phyloP scores from a whole-genome alignment of 2,329 filamentous ascomycete genomes.

The Alternaria sp. region DNA sequence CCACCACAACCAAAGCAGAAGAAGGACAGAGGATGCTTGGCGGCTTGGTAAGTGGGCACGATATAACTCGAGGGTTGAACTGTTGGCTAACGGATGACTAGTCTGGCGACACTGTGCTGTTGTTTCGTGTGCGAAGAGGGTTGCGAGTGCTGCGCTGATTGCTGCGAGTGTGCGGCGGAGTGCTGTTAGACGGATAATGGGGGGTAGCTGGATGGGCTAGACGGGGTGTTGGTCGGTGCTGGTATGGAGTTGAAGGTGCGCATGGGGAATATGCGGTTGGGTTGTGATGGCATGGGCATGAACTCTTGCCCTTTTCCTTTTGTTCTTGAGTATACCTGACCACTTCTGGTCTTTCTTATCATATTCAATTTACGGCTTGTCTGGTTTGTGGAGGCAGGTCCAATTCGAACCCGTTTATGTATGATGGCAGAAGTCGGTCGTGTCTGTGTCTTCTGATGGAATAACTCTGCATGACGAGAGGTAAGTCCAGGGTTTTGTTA shows the following conservation, averaged over 20 bases:
- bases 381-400: not conserved
- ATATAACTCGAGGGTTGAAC: not conserved
- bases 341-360: not conserved
- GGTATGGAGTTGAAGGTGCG: not conserved
- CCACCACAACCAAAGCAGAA: slow-evolving; percentile 54
- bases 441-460: not conserved
- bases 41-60: slow-evolving; percentile 32
- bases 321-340: not conserved
- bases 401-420: not conserved
- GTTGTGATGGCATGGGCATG: not conserved
- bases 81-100: slow-evolving; percentile 14
- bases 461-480: not conserved
- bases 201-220: not conserved
- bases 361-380: not conserved
- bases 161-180: slow-evolving; percentile 54
- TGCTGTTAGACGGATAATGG: slow-evolving; percentile 17
- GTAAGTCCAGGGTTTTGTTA: not conserved
- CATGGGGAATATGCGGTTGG: not conserved
- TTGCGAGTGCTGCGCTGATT: slow-evolving; percentile 69
- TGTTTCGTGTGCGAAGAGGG: slow-evolving; percentile 70
- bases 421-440: not conserved
- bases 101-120: slow-evolving; percentile 60
- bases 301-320: not conserved
- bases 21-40: slow-evolving; percentile 49
- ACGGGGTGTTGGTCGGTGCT: not conserved